These are phyloP conservation scores for Globisporangium emineosum DNA, from an alignment of 352 stramenopile genomes.

Conservation along the genomic window DNA sequence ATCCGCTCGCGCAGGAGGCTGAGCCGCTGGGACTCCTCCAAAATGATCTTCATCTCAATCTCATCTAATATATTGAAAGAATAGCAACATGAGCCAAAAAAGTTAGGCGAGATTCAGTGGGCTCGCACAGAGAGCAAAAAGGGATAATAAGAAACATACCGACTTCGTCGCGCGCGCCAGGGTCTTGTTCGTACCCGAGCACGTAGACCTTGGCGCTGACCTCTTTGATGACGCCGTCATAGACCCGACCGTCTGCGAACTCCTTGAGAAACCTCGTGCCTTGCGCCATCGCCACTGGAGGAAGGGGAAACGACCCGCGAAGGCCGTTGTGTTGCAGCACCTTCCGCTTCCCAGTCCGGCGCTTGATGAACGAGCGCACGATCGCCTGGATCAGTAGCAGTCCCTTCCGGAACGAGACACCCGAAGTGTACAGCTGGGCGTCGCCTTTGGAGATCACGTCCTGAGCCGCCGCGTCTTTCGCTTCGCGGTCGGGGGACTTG, in stretches of 20 bases:
- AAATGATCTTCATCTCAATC: slow-evolving; percentile 78
- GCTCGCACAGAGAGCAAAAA: not conserved
- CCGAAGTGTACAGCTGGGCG: slow-evolving; percentile 61
- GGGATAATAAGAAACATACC: slow-evolving; percentile 27
- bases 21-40: slow-evolving; percentile 60
- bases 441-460: slow-evolving; percentile 68
- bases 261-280: slow-evolving; percentile 76
- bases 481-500: slow-evolving; percentile 37
- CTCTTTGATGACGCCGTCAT: slow-evolving; percentile 56
- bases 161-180: slow-evolving; percentile 57
- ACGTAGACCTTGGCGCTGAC: slow-evolving; percentile 47
- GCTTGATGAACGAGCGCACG: slow-evolving; percentile 62
- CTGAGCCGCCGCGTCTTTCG: slow-evolving; percentile 49
- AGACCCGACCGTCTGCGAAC: slow-evolving; percentile 55
- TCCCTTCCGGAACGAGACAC: slow-evolving; percentile 69
- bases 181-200: slow-evolving; percentile 63
- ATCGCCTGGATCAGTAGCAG: slow-evolving; percentile 69
- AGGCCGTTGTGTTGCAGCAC: slow-evolving; percentile 21
- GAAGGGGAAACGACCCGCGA: not conserved
- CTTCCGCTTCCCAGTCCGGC: slow-evolving; percentile 38
- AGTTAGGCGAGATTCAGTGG: not conserved
- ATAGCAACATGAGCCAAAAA: not conserved
- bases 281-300: slow-evolving; percentile 35
- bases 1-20: slow-evolving; percentile 32
- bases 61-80: slow-evolving; percentile 36